Base-by-base conservation (phyloP, 2,329 filamentous ascomycete species). In the Setomelanomma holmii region DNA sequence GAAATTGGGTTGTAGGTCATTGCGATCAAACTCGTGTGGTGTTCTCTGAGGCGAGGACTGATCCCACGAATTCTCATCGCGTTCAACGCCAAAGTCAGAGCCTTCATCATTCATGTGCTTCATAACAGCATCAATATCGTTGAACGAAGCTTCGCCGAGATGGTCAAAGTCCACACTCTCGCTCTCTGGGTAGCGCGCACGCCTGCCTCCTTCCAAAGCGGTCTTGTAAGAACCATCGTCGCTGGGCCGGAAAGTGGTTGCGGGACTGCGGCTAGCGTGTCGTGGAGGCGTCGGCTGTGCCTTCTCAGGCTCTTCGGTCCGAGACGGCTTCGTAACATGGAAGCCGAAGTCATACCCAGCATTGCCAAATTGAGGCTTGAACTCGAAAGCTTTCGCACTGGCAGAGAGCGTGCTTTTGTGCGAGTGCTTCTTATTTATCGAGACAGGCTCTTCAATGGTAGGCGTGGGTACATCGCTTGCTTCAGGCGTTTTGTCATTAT, bases 101-200 rank as follows among this genome's bases (percentile, higher is more conserved):
- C 91, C 86, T 41, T 82, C 85, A 52, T 87, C 84, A 64, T 91
- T 88, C 64, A 97, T 83, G 54, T 95, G 89, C 59, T 88, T 86
- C 91, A 98, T 96, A 45, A 97, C 87, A 39, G 89, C 91, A 77
- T 97, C 93, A 66, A 97, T 93, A 69, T 97, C 92, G 61, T 93
- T 88, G 63, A 90, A 90, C 0, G 87, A 80, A 27, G 79, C 76
- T 44, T 79, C 64, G 23, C 65, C 67, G 48, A 67, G 50, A 38
- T 66, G 57, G 22, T 74, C 66, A 42, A 73, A 71, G 39, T 74
- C 73, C 36, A 72, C 63, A 46, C 69, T 72, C 49, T 75, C 73
- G 46, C 68, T 74, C 30, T 74, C 69, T 16, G 73, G 62, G 45
- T 75, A 75, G 5, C 66, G 63, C 14, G 59, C 57, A 24, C 68